Percentiles rank a stretch among this genome's conserved stretches.
Evolutionary conservation across 2,329 filamentous ascomycete genomes (phyloP).

Genomic region (Taxawa tesnikishii): DNA sequence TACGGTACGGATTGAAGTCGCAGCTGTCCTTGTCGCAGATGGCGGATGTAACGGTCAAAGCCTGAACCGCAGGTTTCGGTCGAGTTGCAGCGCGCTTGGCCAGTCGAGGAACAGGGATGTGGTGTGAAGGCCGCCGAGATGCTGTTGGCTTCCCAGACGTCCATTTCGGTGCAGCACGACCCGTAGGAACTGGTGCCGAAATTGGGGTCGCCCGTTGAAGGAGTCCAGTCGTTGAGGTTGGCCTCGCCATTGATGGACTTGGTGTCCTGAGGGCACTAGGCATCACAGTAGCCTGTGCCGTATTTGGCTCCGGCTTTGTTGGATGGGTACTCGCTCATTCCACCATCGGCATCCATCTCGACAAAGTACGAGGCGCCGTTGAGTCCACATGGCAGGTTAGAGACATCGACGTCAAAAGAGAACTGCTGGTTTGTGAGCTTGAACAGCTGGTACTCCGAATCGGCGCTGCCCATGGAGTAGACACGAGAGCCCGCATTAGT

Average conservation of each 20-base stretch:
- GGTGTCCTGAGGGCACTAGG: no score
- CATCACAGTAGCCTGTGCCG: conserved; percentile 46
- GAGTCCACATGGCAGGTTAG: conserved; percentile 54
- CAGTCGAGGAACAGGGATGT: conserved; percentile 46
- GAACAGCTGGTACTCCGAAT: conserved; percentile 53
- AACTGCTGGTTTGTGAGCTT: conserved; percentile 56
- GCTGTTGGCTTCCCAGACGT: conserved; percentile 59
- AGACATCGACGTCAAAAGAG: conserved; percentile 61
- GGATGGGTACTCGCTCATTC: no score
- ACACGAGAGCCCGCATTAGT: conserved; percentile 29
- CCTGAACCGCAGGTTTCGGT: conserved; percentile 38
- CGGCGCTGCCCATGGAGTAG: conserved; percentile 33
- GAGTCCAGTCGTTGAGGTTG: conserved; percentile 12
- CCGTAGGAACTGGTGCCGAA: conserved; percentile 30
- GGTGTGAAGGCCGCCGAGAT: conserved; percentile 53
- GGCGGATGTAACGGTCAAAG: conserved; percentile 45
- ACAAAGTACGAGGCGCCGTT: conserved; percentile 60
- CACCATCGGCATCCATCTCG: conserved; percentile 53
- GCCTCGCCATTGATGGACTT: conserved; percentile 23
- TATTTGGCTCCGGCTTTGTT: conserved; percentile 44
- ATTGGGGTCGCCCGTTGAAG: conserved; percentile 13
- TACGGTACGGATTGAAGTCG: conserved; percentile 56
- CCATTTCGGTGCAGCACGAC: conserved; percentile 57
- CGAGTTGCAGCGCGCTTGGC: conserved; percentile 37
- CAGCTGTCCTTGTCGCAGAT: conserved; percentile 51